A percentile compares a stretch with the other conserved stretches of the same genome.
Evolutionary conservation across 2,329 filamentous ascomycete genomes (phyloP).

Genomic region (Clonostachys rosea): DNA sequence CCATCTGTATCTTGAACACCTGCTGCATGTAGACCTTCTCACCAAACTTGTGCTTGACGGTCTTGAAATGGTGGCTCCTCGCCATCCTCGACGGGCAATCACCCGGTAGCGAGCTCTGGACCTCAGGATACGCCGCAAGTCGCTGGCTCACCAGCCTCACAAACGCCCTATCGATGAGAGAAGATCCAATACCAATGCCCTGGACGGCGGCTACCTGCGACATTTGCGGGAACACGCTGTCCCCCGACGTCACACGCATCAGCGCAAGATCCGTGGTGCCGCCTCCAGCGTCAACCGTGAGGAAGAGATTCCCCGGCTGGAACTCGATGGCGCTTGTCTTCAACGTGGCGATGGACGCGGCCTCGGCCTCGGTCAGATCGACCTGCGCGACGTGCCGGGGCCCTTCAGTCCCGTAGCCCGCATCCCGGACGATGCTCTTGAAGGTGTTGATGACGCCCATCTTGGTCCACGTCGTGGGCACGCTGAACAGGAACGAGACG

Average conservation of each 20-base stretch:
- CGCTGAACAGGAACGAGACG: constrained; percentile 51
- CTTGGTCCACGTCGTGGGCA: constrained; percentile 51
- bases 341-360: constrained; percentile 39
- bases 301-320: constrained; percentile 28
- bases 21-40: constrained; percentile 33
- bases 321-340: constrained; percentile 33
- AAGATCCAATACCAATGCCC: constrained; percentile 38
- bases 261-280: constrained; percentile 40
- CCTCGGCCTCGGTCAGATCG: constrained; percentile 42
- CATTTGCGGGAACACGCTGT: constrained; percentile 17
- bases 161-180: constrained; percentile 39
- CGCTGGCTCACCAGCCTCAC: constrained; percentile 28
- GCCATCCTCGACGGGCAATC: constrained; percentile 28
- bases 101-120: constrained; percentile 22
- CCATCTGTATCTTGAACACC: constrained; percentile 34
- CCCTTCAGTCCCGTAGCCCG: constrained; percentile 42
- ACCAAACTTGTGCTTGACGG: constrained; percentile 35
- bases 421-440: constrained; percentile 35
- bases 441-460: constrained; percentile 45
- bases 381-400: constrained; percentile 28
- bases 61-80: constrained; percentile 29
- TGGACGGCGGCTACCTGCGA: constrained; percentile 29
- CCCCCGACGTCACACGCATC: constrained; percentile 29
- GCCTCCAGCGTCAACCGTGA: constrained; percentile 38
- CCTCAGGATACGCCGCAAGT: constrained; percentile 25